phyloP scores from a whole-genome alignment of 2,329 filamentous ascomycete genomes.

The Paramyrothecium sp. region DNA sequence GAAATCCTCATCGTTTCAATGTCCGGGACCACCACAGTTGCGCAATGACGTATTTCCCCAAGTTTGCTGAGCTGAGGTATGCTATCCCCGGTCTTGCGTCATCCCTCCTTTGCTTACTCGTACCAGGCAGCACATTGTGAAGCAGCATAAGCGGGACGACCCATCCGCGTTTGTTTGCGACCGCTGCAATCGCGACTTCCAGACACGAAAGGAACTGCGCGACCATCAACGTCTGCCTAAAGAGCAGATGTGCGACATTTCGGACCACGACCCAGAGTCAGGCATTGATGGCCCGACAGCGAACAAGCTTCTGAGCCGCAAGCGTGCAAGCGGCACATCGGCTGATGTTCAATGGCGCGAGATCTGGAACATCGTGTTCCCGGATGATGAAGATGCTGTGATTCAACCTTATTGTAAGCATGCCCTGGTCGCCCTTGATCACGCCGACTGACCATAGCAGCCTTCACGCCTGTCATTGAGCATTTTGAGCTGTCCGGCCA shows the following conservation, averaged over 20 bases:
- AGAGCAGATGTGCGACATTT: constrained; percentile 39
- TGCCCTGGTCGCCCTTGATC: background rate
- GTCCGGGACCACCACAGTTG: constrained; percentile 43
- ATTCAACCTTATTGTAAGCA: constrained; percentile 27
- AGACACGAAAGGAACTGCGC: constrained; percentile 33
- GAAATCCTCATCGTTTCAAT: constrained; percentile 44
- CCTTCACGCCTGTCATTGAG: constrained; percentile 39
- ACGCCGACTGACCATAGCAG: constrained; percentile 15
- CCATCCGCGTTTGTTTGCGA: constrained; percentile 39
- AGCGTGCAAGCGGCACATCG: constrained; percentile 35
- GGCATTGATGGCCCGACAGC: constrained; percentile 39
- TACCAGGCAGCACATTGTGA: constrained; percentile 38
- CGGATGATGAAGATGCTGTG: constrained; percentile 33
- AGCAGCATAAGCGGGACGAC: constrained; percentile 40
- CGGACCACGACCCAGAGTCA: constrained; percentile 36
- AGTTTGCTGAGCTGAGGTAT: constrained; percentile 38
- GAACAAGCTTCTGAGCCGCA: constrained; percentile 36
- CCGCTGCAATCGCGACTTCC: constrained; percentile 37
- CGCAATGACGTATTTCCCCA: constrained; percentile 40
- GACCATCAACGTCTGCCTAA: constrained; percentile 38
- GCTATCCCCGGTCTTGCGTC: background rate
- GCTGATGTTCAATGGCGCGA: constrained; percentile 38
- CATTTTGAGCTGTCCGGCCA: constrained; percentile 35
- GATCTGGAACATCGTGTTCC: constrained; percentile 41
- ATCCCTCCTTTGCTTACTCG: constrained; percentile 6